Evolutionary conservation across 2,329 filamentous ascomycete genomes (phyloP).

Genomic region (Fusarium nygamai): DNA sequence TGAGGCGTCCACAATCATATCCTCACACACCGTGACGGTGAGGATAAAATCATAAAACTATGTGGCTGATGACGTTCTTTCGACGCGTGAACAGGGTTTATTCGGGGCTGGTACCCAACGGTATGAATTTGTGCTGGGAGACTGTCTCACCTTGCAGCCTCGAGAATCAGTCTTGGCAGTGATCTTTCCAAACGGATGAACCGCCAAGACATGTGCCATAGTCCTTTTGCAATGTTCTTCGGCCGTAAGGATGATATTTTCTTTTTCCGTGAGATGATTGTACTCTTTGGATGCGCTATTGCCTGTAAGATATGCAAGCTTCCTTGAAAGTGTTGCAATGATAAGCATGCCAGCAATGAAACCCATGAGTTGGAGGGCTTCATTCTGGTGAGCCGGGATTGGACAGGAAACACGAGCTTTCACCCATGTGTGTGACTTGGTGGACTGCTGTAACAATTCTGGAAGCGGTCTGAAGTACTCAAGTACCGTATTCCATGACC

Average conservation of each 20-base stretch:
- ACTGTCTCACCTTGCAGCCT: neutral
- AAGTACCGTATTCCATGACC: neutral
- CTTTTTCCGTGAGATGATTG: neutral
- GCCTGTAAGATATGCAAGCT: slow-evolving; percentile 4
- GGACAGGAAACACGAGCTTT: slow-evolving; percentile 11
- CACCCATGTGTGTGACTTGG: neutral
- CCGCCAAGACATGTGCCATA: slow-evolving; percentile 1
- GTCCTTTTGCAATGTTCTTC: neutral
- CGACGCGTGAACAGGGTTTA: neutral
- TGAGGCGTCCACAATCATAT: neutral
- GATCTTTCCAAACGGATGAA: neutral
- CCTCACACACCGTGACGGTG: neutral
- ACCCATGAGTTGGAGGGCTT: slow-evolving; percentile 16
- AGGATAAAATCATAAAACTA: neutral
- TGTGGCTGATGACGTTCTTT: slow-evolving; percentile 23
- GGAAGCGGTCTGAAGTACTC: slow-evolving; percentile 17
- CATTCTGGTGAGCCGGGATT: slow-evolving; percentile 29
- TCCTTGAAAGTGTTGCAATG: neutral
- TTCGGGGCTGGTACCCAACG: neutral
- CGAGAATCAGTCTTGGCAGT: neutral
- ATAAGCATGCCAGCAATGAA: slow-evolving; percentile 6
- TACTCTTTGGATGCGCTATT: neutral
- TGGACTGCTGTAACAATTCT: neutral
- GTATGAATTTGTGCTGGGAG: neutral
- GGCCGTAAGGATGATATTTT: slow-evolving; percentile 8